A percentile compares a stretch with the other conserved stretches of the same genome.
These are phyloP conservation scores for Acanthamoeba lenticulata DNA, from an alignment of 208 protist genomes.

Conservation along the genomic window DNA sequence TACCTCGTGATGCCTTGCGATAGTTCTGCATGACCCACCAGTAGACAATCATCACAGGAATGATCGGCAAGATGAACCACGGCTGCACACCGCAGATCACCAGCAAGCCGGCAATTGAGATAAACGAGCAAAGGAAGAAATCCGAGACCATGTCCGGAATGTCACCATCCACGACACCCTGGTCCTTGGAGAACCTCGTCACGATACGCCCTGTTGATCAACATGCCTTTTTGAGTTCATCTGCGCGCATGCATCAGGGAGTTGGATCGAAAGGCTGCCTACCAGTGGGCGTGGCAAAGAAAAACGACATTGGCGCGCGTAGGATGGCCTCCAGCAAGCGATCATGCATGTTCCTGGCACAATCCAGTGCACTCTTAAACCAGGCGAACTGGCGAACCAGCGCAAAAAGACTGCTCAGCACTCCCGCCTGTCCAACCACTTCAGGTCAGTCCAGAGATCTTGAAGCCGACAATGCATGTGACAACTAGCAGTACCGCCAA, in stretches of 20 bases:
- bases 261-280: too few species aligned
- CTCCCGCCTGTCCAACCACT: background rate
- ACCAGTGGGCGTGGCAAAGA: background rate
- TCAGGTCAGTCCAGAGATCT: background rate
- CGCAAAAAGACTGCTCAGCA: background rate
- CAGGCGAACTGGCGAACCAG: background rate
- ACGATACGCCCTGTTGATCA: constrained; percentile 90
- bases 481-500: background rate
- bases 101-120: background rate
- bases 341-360: background rate
- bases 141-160: constrained; percentile 10
- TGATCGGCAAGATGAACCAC: constrained; percentile 47
- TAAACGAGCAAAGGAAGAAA: background rate
- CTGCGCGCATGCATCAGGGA: too few species aligned
- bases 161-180: constrained; percentile 86
- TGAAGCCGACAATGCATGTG: background rate
- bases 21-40: constrained; percentile 65
- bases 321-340: background rate
- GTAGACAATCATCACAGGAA: constrained; percentile 68
- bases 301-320: constrained; percentile 17
- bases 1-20: background rate
- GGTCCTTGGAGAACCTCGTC: constrained; percentile 95
- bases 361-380: constrained; percentile 18
- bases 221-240: too few species aligned
- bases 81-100: constrained; percentile 58